These are phyloP conservation scores for Rosa hybrid DNA, from an alignment of 331 rosid genomes.

Conservation along the genomic window DNA sequence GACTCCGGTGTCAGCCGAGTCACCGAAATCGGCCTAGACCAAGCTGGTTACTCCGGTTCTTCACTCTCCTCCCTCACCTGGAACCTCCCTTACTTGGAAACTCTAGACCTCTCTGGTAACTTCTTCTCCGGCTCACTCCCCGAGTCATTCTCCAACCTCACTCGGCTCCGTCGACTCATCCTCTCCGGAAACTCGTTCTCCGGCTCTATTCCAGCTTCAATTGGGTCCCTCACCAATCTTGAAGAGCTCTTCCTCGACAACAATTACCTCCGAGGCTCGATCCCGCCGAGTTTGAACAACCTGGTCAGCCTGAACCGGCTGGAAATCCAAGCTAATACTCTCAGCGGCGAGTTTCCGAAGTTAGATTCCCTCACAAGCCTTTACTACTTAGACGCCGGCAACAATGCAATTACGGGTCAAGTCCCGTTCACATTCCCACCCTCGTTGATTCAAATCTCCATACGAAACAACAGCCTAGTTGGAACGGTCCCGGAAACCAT, in stretches of 20 bases:
- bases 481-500: slow-evolving; percentile 36
- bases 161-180: slow-evolving; percentile 61
- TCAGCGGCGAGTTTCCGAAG: slow-evolving; percentile 54
- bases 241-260: slow-evolving; percentile 73
- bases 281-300: slow-evolving; percentile 42
- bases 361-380: slow-evolving; percentile 47
- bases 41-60: slow-evolving; percentile 70
- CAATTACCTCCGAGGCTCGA: slow-evolving; percentile 53
- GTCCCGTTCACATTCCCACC: slow-evolving; percentile 46
- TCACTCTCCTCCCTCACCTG: slow-evolving; percentile 47
- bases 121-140: slow-evolving; percentile 64
- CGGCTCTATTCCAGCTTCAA: slow-evolving; percentile 53
- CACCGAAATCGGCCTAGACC: slow-evolving; percentile 85
- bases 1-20: slow-evolving; percentile 48
- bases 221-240: slow-evolving; percentile 47
- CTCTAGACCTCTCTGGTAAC: slow-evolving; percentile 69
- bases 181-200: slow-evolving; percentile 58
- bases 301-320: slow-evolving; percentile 51
- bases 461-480: slow-evolving; percentile 63
- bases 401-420: slow-evolving; percentile 46
- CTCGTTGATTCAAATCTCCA: slow-evolving; percentile 56
- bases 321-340: slow-evolving; percentile 59
- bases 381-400: slow-evolving; percentile 52
- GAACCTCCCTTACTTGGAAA: slow-evolving; percentile 67
- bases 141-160: slow-evolving; percentile 45